A percentile compares a stretch with the other conserved stretches of the same genome.
These are phyloP conservation scores for Suillus alpinus DNA, from an alignment of 768 basidiomycete species.

Conservation along the genomic window DNA sequence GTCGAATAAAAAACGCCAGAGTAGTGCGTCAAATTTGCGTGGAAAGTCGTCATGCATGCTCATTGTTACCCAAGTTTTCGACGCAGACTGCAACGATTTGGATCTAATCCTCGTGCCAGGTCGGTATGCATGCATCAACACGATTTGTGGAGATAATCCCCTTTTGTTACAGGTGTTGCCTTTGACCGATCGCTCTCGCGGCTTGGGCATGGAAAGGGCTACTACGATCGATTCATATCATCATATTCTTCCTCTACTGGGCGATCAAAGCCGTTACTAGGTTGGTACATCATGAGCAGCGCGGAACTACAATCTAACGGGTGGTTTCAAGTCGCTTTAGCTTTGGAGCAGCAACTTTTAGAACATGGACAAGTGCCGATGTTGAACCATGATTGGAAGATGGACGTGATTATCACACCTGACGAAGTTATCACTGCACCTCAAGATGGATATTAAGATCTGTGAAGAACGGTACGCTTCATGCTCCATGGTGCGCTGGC, in stretches of 20 bases:
- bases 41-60: conserved; percentile 4
- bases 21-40: conserved; percentile 41
- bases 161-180: conserved; percentile 53
- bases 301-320: conserved; percentile 14
- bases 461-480: background rate
- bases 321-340: conserved; percentile 53
- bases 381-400: conserved; percentile 56
- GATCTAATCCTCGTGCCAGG: conserved; percentile 72
- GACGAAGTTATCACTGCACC: conserved; percentile 31
- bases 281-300: conserved; percentile 36
- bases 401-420: conserved; percentile 59
- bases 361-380: conserved; percentile 51
- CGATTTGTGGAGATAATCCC: background rate
- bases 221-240: conserved; percentile 74
- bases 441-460: background rate
- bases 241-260: conserved; percentile 43
- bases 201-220: conserved; percentile 81
- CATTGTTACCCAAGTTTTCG: conserved; percentile 21
- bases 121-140: conserved; percentile 24
- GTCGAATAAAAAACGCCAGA: conserved; percentile 43
- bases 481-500: conserved; percentile 1
- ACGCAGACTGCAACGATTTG: conserved; percentile 38
- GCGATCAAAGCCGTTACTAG: conserved; percentile 52
- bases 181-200: conserved; percentile 69
- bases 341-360: conserved; percentile 62